phyloP scores from a whole-genome alignment of 2,329 filamentous ascomycete genomes.

The Colletotrichum destructivum region DNA sequence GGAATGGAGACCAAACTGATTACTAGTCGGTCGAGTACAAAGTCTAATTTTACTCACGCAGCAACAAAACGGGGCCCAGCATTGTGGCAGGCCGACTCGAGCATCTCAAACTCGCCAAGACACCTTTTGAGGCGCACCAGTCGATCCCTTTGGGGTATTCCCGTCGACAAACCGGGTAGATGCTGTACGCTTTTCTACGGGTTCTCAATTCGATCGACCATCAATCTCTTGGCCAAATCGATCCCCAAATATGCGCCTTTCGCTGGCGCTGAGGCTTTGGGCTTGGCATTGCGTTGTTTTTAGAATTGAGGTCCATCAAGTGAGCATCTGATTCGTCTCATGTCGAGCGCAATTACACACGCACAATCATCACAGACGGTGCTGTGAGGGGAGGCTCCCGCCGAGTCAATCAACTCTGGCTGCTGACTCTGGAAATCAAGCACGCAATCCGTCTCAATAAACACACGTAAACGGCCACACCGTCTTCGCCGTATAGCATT shows the following conservation, averaged over 20 bases:
- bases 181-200: neutral
- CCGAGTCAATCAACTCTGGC: no score
- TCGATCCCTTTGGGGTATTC: slow-evolving; percentile 9
- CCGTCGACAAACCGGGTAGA: neutral
- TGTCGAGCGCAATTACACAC: neutral
- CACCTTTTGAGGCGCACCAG: neutral
- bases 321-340: slow-evolving; percentile 1
- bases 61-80: neutral
- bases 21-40: slow-evolving; percentile 4
- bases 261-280: neutral
- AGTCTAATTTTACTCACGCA: slow-evolving; percentile 24
- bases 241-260: neutral
- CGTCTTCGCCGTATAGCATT: neutral
- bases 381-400: neutral
- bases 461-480: neutral
- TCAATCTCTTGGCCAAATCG: slow-evolving; percentile 28
- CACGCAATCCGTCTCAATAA: neutral
- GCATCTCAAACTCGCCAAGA: slow-evolving; percentile 37
- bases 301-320: slow-evolving; percentile 11
- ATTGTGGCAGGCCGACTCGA: slow-evolving; percentile 30
- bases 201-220: slow-evolving; percentile 7
- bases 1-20: neutral
- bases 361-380: neutral
- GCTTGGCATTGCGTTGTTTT: slow-evolving; percentile 30
- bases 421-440: neutral